Conservation (phyloP, 1,284 basidiomycete species). For the Boletus sp. region DNA sequence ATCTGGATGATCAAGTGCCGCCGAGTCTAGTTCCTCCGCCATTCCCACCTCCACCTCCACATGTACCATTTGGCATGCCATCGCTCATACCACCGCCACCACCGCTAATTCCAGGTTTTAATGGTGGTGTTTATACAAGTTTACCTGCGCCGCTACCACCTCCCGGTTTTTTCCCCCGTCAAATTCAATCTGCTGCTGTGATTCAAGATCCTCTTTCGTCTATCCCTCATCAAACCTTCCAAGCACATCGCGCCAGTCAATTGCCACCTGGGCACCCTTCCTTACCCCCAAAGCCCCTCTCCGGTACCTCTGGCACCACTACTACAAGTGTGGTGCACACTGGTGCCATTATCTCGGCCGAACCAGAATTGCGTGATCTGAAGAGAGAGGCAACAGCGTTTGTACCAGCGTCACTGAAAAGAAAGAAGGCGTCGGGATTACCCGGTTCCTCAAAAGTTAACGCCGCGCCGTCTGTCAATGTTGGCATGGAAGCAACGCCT, state of each 20-base stretch:
- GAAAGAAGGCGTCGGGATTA: constrained; percentile 47
- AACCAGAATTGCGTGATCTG: constrained; percentile 81
- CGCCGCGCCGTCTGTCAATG: constrained; percentile 55
- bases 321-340: constrained; percentile 44
- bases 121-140: constrained; percentile 18
- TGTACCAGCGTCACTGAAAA: constrained; percentile 68
- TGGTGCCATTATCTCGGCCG: constrained; percentile 74
- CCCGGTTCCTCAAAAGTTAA: constrained; percentile 47
- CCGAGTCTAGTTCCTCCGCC: constrained; percentile 7
- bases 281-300: constrained; percentile 42
- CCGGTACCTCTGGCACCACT: constrained; percentile 21
- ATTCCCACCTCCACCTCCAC: constrained; percentile 31
- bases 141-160: constrained; percentile 29
- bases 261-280: constrained; percentile 33
- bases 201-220: constrained; percentile 63
- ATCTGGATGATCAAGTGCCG: constrained; percentile 19
- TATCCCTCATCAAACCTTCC: constrained; percentile 63
- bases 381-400: constrained; percentile 91
- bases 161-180: constrained; percentile 46
- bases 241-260: constrained; percentile 48
- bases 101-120: constrained; percentile 21
- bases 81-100: constrained; percentile 28
- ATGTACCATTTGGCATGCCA: constrained; percentile 14
- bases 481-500: constrained; percentile 31
- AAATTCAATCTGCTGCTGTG: constrained; percentile 42